Evolutionary conservation across 805 yeast species (phyloP).

Genomic region (Hanseniaspora valbyensis): DNA sequence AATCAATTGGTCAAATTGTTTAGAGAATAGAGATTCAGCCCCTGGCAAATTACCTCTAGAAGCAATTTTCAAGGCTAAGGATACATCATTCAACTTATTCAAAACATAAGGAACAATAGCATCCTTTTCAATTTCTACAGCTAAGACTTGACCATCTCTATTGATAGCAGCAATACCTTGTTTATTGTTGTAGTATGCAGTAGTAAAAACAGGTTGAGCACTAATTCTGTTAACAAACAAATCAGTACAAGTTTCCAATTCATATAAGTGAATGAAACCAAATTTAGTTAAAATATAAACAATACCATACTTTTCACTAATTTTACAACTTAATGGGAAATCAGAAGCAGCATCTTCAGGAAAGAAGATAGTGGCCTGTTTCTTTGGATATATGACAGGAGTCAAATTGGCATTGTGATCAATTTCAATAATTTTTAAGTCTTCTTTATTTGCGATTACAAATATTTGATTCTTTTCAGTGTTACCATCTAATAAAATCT

Average conservation of each 20-base stretch:
- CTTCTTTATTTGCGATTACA: constrained; percentile 80
- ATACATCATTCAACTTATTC: constrained; percentile 73
- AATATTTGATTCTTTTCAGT: constrained; percentile 65
- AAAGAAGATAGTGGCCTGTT: constrained; percentile 84
- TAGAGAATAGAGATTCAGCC: constrained; percentile 81
- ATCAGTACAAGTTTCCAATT: constrained; percentile 82
- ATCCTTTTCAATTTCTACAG: constrained; percentile 77
- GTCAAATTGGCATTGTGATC: constrained; percentile 77
- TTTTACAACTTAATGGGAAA: constrained; percentile 88
- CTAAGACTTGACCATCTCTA: constrained; percentile 87
- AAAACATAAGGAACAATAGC: constrained; percentile 83
- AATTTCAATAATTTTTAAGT: constrained; percentile 85
- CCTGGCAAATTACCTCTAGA: constrained; percentile 96
- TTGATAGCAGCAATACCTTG: constrained; percentile 88
- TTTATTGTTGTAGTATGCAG: constrained; percentile 56
- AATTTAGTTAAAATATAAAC: constrained; percentile 84
- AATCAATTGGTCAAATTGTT: constrained; percentile 80
- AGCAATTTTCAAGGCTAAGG: constrained; percentile 77
- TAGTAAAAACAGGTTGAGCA: constrained; percentile 89
- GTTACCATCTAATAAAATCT: constrained; percentile 62
- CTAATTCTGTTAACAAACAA: constrained; percentile 93
- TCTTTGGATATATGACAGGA: constrained; percentile 71
- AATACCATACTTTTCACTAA: constrained; percentile 76
- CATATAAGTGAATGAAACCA: constrained; percentile 93
- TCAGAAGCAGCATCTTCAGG: constrained; percentile 94